Evolutionary conservation across 2,329 filamentous ascomycete genomes (phyloP), one percentile per base, ranked within the genome.

Genomic region (Pseudocercospora pini-densiflorae): DNA sequence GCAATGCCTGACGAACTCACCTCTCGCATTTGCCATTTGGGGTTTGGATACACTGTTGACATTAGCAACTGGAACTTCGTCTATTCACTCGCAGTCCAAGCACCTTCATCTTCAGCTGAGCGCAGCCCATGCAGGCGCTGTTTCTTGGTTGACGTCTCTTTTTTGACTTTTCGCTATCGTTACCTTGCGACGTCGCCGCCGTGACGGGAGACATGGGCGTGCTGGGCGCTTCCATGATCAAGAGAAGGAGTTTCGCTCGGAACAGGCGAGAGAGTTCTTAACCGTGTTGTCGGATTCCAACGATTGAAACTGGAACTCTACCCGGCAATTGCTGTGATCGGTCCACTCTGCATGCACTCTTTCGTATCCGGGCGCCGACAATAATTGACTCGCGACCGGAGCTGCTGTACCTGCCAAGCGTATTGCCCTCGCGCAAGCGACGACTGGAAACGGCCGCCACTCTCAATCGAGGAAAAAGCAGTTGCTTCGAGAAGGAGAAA

Each of bases 141-240:
- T 75, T 74, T 36, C 73, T 62, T 4, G 72, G 71, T 64, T 76
- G 74, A 43, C 73, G 70, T 66, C 74, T 71, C 10, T 72, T 62
- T 57, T 76, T 75, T 55, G 51, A 31, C 51, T 55, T 55, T 55
- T 31, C 51, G 51, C 51, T 31, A 51, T 23, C 19, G 24, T 51
- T 23, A 55, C 27, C 51, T 55, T 27, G 51, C 51, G 51, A 55
- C 51, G 24, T 55, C 24, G 51, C 51, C 51, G 24, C 24, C 51
- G 51, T 19, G 51, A 31, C 51, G 51, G 51, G 51, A n/a, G 51
- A 55, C 51, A 55, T 55, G 51, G 51, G 51, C 51, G 51, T 55
- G 51, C 27, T 55, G 51, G 51, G 51, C 47, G 47, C 47, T 33
- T 55, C 51, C 51, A 55, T 55, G 51, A 33, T 31, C 47, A 5